Percentiles rank a stretch among this genome's conserved stretches.
Conservation (phyloP, 139 green algal genomes). For the Volvox africanus region DNA sequence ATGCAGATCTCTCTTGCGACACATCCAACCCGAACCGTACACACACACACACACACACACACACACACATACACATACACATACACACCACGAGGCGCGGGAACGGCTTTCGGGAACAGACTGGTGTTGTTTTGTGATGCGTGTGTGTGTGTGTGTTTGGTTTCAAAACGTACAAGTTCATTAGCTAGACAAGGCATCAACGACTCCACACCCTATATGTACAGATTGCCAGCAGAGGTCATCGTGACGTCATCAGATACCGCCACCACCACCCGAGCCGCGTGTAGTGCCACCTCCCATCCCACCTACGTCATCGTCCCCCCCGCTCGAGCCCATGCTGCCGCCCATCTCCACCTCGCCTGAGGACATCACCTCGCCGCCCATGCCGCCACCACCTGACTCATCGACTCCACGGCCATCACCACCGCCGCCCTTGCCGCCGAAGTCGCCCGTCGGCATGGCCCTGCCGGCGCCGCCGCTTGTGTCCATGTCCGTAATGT, state of each 20-base stretch:
- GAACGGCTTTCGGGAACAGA: too few relatives aligned
- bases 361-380: background rate
- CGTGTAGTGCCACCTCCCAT: background rate
- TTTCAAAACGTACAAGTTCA: too few relatives aligned
- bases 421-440: background rate
- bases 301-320: background rate
- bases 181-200: too few relatives aligned
- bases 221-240: too few relatives aligned
- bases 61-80: too few relatives aligned
- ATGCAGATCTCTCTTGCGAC: too few relatives aligned
- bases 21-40: too few relatives aligned
- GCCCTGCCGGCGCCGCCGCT: background rate
- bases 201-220: too few relatives aligned
- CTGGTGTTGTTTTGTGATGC: too few relatives aligned
- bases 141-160: too few relatives aligned
- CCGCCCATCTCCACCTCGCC: background rate
- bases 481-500: background rate
- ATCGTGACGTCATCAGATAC: constrained; percentile 6
- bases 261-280: background rate
- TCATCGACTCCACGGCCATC: constrained; percentile 1
- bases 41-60: too few relatives aligned
- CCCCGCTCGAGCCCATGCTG: background rate
- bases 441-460: background rate
- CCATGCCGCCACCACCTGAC: background rate
- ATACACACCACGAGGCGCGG: too few relatives aligned